These are phyloP conservation scores for Myotisia sp. DNA, from an alignment of 2,329 filamentous ascomycete species.

Conservation along the genomic window DNA sequence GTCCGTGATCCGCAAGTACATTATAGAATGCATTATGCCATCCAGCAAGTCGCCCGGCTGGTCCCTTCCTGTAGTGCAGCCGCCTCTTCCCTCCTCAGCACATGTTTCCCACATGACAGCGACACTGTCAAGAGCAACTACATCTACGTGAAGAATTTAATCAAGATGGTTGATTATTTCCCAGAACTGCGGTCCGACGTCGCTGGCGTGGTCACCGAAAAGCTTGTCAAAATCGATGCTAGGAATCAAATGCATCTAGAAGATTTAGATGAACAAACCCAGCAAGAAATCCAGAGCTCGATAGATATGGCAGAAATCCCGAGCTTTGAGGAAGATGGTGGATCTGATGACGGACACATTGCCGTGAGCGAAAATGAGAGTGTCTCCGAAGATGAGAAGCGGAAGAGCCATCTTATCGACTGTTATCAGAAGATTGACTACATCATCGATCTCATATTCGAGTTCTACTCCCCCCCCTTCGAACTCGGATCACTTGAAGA, in stretches of 20 bases:
- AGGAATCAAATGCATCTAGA: constrained; percentile 90
- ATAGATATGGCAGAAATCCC: constrained; percentile 17
- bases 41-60: constrained; percentile 63
- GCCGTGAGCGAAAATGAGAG: constrained; percentile 48
- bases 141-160: constrained; percentile 73
- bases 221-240: constrained; percentile 84
- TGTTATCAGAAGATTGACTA: constrained; percentile 85
- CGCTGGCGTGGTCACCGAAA: constrained; percentile 67
- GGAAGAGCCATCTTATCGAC: constrained; percentile 57
- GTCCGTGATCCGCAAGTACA: constrained; percentile 54
- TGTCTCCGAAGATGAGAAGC: constrained; percentile 31
- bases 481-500: constrained; percentile 51
- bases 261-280: constrained; percentile 77
- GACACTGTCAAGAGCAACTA: constrained; percentile 68
- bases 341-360: constrained; percentile 40
- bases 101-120: constrained; percentile 61
- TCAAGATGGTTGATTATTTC: constrained; percentile 62
- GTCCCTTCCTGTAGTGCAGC: constrained; percentile 65
- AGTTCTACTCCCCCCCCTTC: constrained; percentile 63
- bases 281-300: constrained; percentile 50
- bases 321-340: constrained; percentile 43
- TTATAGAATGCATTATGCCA: constrained; percentile 57
- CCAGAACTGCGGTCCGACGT: constrained; percentile 67
- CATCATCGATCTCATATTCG: constrained; percentile 77
- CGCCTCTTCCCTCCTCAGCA: constrained; percentile 51